A percentile compares a stretch with the other conserved stretches of the same genome.
Evolutionary conservation across 192 early-diverging fungal genomes (phyloP).

Genomic region (Spizellomyces punctatus): DNA sequence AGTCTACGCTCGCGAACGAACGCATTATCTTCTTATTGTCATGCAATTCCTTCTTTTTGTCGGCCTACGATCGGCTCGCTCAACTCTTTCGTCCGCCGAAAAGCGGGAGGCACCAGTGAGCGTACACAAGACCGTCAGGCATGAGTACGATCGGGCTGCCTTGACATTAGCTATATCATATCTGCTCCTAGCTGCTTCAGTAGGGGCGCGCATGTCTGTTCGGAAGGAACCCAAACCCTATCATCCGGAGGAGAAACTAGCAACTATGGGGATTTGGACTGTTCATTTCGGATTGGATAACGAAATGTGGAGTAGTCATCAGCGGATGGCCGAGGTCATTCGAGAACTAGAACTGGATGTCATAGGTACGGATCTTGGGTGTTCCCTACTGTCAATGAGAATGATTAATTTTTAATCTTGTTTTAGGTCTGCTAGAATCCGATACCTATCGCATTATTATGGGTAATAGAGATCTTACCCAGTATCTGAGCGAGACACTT

Average conservation of each 20-base stretch:
- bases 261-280: constrained; percentile 27
- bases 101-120: constrained; percentile 8
- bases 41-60: constrained; percentile 17
- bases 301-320: constrained; percentile 16
- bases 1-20: constrained; percentile 9
- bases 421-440: constrained; percentile 13
- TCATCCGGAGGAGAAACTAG: constrained; percentile 15
- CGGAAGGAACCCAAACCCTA: not conserved
- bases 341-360: constrained; percentile 24
- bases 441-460: constrained; percentile 27
- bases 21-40: constrained; percentile 9
- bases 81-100: not conserved
- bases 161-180: constrained; percentile 5
- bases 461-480: constrained; percentile 24
- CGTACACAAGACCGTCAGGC: not conserved
- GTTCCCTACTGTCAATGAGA: not conserved
- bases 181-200: constrained; percentile 8
- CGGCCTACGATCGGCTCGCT: constrained; percentile 1
- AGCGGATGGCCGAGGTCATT: constrained; percentile 28
- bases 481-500: constrained; percentile 20
- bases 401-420: not conserved
- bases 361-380: constrained; percentile 4
- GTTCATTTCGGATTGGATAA: constrained; percentile 28
- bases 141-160: constrained; percentile 3
- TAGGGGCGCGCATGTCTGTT: constrained; percentile 4